Evolutionary conservation across 2,329 filamentous ascomycete species (phyloP), one percentile per base, ranked within the genome.

Genomic region (Bisporella sp.): DNA sequence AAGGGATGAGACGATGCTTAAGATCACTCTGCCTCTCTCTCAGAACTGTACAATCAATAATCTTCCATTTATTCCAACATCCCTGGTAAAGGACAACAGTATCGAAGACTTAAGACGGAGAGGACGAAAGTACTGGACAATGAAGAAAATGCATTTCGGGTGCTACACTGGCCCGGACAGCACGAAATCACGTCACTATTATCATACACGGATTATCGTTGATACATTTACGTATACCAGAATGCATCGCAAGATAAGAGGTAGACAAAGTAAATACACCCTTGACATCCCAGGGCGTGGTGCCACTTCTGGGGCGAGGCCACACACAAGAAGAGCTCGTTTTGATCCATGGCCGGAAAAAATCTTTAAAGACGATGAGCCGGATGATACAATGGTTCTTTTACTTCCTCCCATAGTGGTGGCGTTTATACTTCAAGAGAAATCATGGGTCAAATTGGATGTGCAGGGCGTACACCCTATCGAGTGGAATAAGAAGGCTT

Each of bases 61-160:
- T 13, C 13, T 46, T 4, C 33, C 45, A 37, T 28, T 46, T 2
- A 21, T 13, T 39, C 45, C 45, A 6, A 46, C 37, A 13, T 46
- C 32, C 28, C 35, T 28, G 33, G 31, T 33, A 12, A 31, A 35
- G 6, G 31, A 37, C 39, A 29, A 31, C 5, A 46, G 28, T 35
- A 39, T 46, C 1, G 45, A 48, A 21, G 31, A 48, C 31, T 5
- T 49, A 33, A 49, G 47, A 40, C 21, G 5, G 4, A 41, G 47
- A 49, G 47, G 47, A 6, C 11, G 40, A 42, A 45, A 37, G 41
- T 45, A 45, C 21, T 49, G 47, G 47, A 21, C 6, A 21, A 39
- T 49, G 41, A 45, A 45, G 39, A 31, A 49, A 13, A 32, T 9
- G 5, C 45, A 45, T 40, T 49, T 49, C 31, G 47, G 41, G 21